A percentile compares a stretch with the other conserved stretches of the same genome.
Conservation (phyloP, 83 land plant genomes). For the Thuja plicata region DNA sequence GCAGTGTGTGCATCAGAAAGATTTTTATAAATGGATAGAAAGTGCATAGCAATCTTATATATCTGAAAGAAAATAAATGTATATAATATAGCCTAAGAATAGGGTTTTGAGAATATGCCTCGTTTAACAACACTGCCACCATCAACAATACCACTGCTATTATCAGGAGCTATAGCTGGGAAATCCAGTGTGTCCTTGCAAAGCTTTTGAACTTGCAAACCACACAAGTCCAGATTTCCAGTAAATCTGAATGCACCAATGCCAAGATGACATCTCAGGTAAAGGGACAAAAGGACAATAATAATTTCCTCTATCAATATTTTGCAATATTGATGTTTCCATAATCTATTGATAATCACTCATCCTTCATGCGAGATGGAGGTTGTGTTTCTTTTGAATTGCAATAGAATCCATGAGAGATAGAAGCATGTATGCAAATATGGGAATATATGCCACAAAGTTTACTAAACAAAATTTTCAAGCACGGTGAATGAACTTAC, state of each 20-base stretch:
- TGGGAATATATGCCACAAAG: neutral
- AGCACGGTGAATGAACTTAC: constrained; percentile 44
- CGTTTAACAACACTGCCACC: neutral
- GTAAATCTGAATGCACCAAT: constrained; percentile 53
- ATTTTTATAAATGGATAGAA: neutral
- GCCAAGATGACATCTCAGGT: neutral
- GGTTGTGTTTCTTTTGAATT: neutral
- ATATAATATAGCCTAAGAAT: neutral
- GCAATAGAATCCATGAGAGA: neutral
- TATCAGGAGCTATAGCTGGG: constrained; percentile 54
- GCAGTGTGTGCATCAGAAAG: neutral
- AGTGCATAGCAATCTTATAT: neutral
- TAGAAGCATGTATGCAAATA: neutral
- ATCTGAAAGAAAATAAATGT: neutral
- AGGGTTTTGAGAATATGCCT: constrained; percentile 7
- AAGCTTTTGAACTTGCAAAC: constrained; percentile 65
- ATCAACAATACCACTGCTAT: constrained; percentile 18
- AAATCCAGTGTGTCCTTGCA: constrained; percentile 62
- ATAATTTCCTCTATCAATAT: neutral
- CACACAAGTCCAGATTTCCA: constrained; percentile 87
- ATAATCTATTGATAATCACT: neutral
- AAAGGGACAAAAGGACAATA: neutral
- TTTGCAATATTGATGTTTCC: neutral
- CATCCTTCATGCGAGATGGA: neutral
- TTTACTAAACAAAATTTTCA: neutral